A percentile compares a stretch with the other conserved stretches of the same genome.
These are phyloP conservation scores for Limtongia smithiae DNA, from an alignment of 805 yeast genomes.

Conservation along the genomic window DNA sequence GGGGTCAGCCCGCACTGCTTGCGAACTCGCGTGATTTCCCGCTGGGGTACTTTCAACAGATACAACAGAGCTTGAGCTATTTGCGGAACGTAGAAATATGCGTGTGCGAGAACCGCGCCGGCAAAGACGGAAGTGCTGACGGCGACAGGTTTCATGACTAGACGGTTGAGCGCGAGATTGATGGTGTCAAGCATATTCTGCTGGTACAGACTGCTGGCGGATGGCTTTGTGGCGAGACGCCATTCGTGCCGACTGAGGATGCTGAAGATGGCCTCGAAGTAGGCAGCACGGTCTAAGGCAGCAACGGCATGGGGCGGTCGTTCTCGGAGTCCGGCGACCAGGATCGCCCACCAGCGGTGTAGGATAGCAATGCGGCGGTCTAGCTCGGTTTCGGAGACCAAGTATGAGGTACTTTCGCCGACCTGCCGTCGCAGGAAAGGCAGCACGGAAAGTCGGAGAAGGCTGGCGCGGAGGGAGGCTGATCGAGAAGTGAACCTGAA, in stretches of 20 bases:
- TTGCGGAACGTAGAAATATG: conserved; percentile 53
- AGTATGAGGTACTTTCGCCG: conserved; percentile 32
- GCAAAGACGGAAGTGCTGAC: conserved; percentile 60
- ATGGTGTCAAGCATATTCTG: conserved; percentile 49
- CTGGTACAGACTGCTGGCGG: conserved; percentile 24
- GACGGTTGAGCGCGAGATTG: conserved; percentile 48
- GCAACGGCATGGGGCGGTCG: conserved; percentile 31
- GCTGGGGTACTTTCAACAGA: conserved; percentile 33
- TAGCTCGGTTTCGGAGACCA: conserved; percentile 24
- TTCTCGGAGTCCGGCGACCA: conserved; percentile 36
- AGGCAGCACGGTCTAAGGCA: conserved; percentile 41
- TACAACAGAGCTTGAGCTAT: conserved; percentile 47
- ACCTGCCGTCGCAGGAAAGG: conserved; percentile 38
- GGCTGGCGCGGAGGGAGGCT: conserved; percentile 38
- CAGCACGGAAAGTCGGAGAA: conserved; percentile 43
- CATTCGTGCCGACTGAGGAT: conserved; percentile 41
- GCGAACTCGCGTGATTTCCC: conserved; percentile 32
- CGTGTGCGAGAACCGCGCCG: conserved; percentile 67
- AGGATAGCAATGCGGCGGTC: conserved; percentile 34
- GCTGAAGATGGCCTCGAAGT: conserved; percentile 41
- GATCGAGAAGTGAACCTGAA: conserved; percentile 31
- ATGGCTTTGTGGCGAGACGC: conserved; percentile 28
- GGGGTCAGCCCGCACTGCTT: conserved; percentile 10
- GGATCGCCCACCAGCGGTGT: conserved; percentile 40
- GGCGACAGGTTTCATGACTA: conserved; percentile 50